Base-by-base conservation (phyloP, 495 filamentous ascomycete species). In the Aspergillus homomorphus region DNA sequence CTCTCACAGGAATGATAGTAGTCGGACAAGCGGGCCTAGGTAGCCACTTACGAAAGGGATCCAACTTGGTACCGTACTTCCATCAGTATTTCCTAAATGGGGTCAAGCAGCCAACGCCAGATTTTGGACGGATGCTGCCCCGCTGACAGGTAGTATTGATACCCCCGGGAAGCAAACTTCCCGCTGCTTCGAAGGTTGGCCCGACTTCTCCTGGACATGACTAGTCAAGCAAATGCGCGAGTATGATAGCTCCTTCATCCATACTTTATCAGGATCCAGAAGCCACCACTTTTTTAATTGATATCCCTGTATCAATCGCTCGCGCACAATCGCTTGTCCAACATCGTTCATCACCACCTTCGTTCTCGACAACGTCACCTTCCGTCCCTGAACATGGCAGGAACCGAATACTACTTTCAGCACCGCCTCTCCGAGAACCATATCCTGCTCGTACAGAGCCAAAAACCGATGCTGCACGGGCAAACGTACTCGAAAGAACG, bases 241-340 rank as follows among this genome's bases (percentile, higher is more conserved):
- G 12, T 24, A 56, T 54, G 42, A 49, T 45, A 23, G 18, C 66
- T 10, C 44, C 56, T 18, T 62, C 66, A 14, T 58, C 72, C 21
- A 74, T 85, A 16, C 74, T 89, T 22, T 85, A 81, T 66, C 73
- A 82, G 51, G 82, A 82, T 57, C 21, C 51, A 16, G 55, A 66
- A 1, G 50, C 67, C 4, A 77, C 75, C 3, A 59, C 81, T 19
- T 80, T 81, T 33, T 70, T 90, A 15, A 60, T 90, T 45, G 87
- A 90, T 62, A 84, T 87, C 20, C 87, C 87, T 16, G 60, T 60
- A n/a, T 89, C 87, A 3, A 86, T 89, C 57, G 59, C 68, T 1
- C 64, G 72, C 18, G 69, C 69, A n/a, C 74, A 76, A 54, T 57
- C 65, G 24, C 67, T 72, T 44, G 60, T 59, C 18, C 15, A 38